Base-by-base conservation (phyloP, 768 basidiomycete species). In the Podaxis sp. region DNA sequence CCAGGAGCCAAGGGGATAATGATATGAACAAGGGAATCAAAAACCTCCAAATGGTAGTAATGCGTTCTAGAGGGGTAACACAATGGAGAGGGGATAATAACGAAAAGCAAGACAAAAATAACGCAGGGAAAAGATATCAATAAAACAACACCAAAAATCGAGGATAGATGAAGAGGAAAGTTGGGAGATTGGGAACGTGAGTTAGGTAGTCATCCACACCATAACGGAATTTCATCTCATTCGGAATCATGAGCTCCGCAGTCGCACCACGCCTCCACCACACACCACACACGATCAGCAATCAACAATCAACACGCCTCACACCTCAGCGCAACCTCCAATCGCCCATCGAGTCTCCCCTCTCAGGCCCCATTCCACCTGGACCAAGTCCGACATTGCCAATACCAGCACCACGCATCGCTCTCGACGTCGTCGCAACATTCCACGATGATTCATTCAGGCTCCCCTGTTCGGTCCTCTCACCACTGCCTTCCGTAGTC, bases 401-500 rank as follows among this genome's bases (percentile, higher is more conserved):
- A 38, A 53, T 37, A 22, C 58, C 64, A 33, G 56, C 43, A 15
- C 60, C 63, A 24, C 64, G 59, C 53, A 62, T 63, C 0, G 47
- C 66, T 13, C 60, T 61, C 40, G 62, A 41, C 15, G 63, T 25
- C 36, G 61, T 54, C 19, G 62, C 64, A 33, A 60, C 66, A 29
- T 77, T 78, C 84, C 82, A 60, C 12, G 59, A 24, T 33, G 50
- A 41, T 29, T 54, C 59, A 53, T 46, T 36, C 52, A 52, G 84
- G 68, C 81, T 85, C 52, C 68, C 66, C 13, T 78, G 72, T 17
- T 79, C 75, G 40, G 78, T 80, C 24, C 73, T 73, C 37, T 76
- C 80, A 57, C 65, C 66, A 51, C 64, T 66, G 52, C 82, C 80
- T 58, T 83, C 86, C 68, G 81, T 79, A 17, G 86, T 86, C 65